Conservation (phyloP, 2,329 filamentous ascomycete species). For the Coniochaeta ligniaria region DNA sequence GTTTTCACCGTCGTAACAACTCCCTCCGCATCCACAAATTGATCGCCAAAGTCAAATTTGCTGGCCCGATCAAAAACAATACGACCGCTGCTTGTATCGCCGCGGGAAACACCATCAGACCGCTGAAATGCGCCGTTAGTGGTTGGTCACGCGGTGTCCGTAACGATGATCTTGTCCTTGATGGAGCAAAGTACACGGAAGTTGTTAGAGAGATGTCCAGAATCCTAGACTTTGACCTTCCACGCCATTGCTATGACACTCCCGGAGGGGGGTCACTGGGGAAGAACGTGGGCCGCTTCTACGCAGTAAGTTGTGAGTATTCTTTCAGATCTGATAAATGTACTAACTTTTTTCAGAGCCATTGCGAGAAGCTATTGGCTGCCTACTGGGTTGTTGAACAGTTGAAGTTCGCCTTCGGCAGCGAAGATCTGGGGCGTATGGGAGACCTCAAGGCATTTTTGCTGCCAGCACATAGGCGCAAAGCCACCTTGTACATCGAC, state of each 20-base stretch:
- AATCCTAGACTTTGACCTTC: conserved; percentile 4
- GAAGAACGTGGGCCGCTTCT: background rate
- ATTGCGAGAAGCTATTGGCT: conserved; percentile 9
- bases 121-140: conserved; percentile 8
- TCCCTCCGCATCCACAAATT: background rate
- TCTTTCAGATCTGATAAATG: no score
- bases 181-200: conserved; percentile 6
- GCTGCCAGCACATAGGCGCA: background rate
- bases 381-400: conserved; percentile 8
- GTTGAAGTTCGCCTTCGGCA: conserved; percentile 1
- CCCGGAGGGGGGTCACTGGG: background rate
- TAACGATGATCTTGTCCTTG: no score
- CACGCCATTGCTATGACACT: background rate
- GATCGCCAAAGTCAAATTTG: background rate
- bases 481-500: conserved; percentile 6
- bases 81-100: conserved; percentile 9
- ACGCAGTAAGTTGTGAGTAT: background rate
- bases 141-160: no score
- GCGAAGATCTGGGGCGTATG: conserved; percentile 4
- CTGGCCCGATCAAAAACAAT: background rate
- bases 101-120: background rate
- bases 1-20: background rate
- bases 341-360: background rate
- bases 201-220: conserved; percentile 4
- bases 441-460: conserved; percentile 1